Evolutionary conservation across 768 basidiomycete genomes (phyloP), one percentile per base, ranked within the genome.

Genomic region (Termitomyces bulborhizus): DNA sequence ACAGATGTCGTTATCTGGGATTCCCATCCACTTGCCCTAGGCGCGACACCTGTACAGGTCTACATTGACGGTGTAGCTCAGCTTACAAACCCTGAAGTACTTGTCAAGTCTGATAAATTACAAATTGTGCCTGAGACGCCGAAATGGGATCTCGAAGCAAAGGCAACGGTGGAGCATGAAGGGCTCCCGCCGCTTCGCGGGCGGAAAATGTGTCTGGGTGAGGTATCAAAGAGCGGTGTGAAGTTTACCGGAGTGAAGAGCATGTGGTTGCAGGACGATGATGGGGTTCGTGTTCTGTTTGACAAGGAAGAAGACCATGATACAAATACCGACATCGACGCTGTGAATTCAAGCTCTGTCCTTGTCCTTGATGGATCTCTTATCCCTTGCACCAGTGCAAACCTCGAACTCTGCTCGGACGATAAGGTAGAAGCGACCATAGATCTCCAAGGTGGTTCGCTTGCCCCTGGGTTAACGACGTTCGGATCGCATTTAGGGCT

Each of bases 61-160:
- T 91, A 79, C 67, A 85, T 93, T 53, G 93, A 95, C 60, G 92
- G 92, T 11, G 86, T 93, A 54, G 66, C 83, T 0, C 93, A 94
- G 66, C 64, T 76, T 16, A 50, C 62, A 4, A 26, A 64, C 2
- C 71, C 83, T 0, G 56, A 70, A 37, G 57, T 67, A 1, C 50
- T 71, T 1, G 51, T 57, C 5, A 89, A 89, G 64, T 76, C 80
- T 0, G 56, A 61, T 0, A 61, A 65, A 1, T 73, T 79, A 47
- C 88, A 90, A 60, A 49, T 68, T 13, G 69, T 76, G 0, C 86
- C 88, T 2, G 53, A 64, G 16, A 72, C 71, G 1, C 88, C 88
- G 0, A 72, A 80, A 56, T 92, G 79, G 64, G 79, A 83, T 34
- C 67, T 74, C 29, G 90, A 91, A 66, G 78, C 82, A 1, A 63